These are phyloP conservation scores for Microcera coccophila DNA, from an alignment of 2,329 filamentous ascomycete species.

Conservation along the genomic window DNA sequence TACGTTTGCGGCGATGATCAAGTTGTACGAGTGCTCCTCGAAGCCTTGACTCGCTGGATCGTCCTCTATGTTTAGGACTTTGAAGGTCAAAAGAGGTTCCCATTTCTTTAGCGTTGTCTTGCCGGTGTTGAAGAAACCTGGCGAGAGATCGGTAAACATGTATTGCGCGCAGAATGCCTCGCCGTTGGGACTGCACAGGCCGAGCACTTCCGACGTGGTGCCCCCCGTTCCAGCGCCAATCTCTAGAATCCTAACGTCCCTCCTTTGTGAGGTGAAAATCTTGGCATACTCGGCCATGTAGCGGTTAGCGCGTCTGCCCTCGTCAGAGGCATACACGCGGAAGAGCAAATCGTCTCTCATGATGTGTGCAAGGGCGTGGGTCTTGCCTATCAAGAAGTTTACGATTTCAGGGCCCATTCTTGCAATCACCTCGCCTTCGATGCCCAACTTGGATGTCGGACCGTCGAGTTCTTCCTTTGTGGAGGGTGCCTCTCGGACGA, in stretches of 20 bases:
- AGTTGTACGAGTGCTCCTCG: slow-evolving; percentile 14
- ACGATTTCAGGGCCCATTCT: slow-evolving; percentile 27
- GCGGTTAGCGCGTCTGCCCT: background rate
- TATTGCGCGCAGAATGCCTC: slow-evolving; percentile 22
- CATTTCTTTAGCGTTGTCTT: slow-evolving; percentile 4
- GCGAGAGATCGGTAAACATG: slow-evolving; percentile 39
- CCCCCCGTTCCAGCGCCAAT: no score
- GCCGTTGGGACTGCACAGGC: slow-evolving; percentile 15
- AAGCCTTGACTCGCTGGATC: slow-evolving; percentile 13
- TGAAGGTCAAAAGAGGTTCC: background rate
- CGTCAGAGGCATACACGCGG: background rate
- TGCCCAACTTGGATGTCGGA: background rate
- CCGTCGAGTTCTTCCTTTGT: background rate
- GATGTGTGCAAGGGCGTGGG: slow-evolving; percentile 34
- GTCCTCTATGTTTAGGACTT: slow-evolving; percentile 16
- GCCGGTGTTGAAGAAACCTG: slow-evolving; percentile 30
- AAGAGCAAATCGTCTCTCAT: slow-evolving; percentile 26
- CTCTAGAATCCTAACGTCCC: slow-evolving; percentile 35
- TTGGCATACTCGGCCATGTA: slow-evolving; percentile 18
- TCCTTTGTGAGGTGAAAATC: slow-evolving; percentile 30
- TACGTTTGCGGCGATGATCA: slow-evolving; percentile 27
- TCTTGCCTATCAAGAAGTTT: slow-evolving; percentile 29
- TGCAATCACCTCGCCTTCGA: slow-evolving; percentile 25
- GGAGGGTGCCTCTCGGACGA: background rate
- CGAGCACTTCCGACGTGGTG: slow-evolving; percentile 25